Percentiles rank a stretch among this genome's conserved stretches.
These are phyloP conservation scores for Clonostachys sp. DNA, from an alignment of 2,329 filamentous ascomycete species.

Conservation along the genomic window DNA sequence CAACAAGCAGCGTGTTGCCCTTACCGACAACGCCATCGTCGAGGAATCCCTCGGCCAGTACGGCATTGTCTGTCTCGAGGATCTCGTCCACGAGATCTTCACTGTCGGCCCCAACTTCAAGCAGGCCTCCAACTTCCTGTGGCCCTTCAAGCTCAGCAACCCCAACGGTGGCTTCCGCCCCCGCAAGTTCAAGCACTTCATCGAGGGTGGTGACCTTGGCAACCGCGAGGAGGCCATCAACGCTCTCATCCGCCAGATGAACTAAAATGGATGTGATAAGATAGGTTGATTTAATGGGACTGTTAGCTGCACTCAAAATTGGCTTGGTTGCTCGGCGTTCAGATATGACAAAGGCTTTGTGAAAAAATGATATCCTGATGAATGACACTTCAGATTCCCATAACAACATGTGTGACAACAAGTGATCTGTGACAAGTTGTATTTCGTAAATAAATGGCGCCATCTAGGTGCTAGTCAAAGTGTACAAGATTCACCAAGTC, in stretches of 20 bases:
- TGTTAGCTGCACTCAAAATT: slow-evolving; percentile 15
- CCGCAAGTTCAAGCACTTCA: slow-evolving; percentile 98
- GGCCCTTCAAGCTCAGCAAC: slow-evolving; percentile 99
- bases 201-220: slow-evolving; percentile 96
- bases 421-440: too few species aligned
- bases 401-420: too few species aligned
- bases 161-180: slow-evolving; percentile 93
- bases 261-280: slow-evolving; percentile 52
- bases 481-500: background rate
- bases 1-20: slow-evolving; percentile 93
- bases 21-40: slow-evolving; percentile 97
- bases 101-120: slow-evolving; percentile 99
- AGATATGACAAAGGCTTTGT: slow-evolving; percentile 28
- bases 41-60: slow-evolving; percentile 97
- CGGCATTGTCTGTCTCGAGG: slow-evolving; percentile 98
- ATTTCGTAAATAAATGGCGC: too few species aligned
- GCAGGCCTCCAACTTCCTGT: slow-evolving; percentile 98
- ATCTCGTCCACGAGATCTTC: slow-evolving; percentile 98
- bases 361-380: slow-evolving; percentile 32
- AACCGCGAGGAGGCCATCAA: slow-evolving; percentile 99
- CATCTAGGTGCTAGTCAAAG: too few species aligned
- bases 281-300: slow-evolving; percentile 17
- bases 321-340: slow-evolving; percentile 35
- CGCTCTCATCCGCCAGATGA: slow-evolving; percentile 94
- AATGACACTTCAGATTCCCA: slow-evolving; percentile 21